Base-by-base conservation (phyloP, 2,329 filamentous ascomycete genomes). In the Fusarium stilboides region DNA sequence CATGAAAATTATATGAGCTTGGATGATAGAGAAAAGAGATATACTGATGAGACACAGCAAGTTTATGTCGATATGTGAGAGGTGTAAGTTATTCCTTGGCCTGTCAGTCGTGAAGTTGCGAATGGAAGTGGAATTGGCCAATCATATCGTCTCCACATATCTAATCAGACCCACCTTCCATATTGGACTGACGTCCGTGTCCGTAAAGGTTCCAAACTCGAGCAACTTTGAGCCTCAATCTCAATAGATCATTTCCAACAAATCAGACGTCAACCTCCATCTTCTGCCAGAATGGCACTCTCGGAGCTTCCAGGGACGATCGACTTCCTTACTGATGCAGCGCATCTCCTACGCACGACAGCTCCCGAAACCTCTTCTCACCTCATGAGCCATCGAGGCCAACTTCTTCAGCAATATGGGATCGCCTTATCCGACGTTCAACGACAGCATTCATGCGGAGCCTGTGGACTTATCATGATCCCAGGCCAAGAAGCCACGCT, bases 401-500 rank as follows among this genome's bases (percentile, higher is more conserved):
- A 80, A 12, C 75, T 90, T 15, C 80, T 88, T 71, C 80, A 83
- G 45, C 78, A 84, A 51, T 80, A 85, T 67, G 80, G 82, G 43
- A 67, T 86, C 8, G 69, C 79, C 9, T 76, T 78, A 50, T 78
- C 84, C 12, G 84, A 87, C 19, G 72, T 80, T n/a, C 84, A 88
- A 65, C 81, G 81, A 51, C 84, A 89, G 65, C 85, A 85, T 58
- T 80, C 84, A 24, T 92, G 90, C 76, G 82, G 80, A 49, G 83
- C 84, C 52, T 92, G 90, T 72, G 89, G 90, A 17, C 83, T 86
- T 64, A 87, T 91, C 39, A 83, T 89, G 79, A 79, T 89, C 6
- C 79, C 83, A 2, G 88, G 88, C 0, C 82, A 83, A 10, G 80
- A 78, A 4, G 81, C 80, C 43, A 69, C 68, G 10, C 47, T 87